A percentile compares a stretch with the other conserved stretches of the same genome.
phyloP scores from a whole-genome alignment of 192 early-diverging fungal genomes.

The Jimgerdemannia lactiflua region DNA sequence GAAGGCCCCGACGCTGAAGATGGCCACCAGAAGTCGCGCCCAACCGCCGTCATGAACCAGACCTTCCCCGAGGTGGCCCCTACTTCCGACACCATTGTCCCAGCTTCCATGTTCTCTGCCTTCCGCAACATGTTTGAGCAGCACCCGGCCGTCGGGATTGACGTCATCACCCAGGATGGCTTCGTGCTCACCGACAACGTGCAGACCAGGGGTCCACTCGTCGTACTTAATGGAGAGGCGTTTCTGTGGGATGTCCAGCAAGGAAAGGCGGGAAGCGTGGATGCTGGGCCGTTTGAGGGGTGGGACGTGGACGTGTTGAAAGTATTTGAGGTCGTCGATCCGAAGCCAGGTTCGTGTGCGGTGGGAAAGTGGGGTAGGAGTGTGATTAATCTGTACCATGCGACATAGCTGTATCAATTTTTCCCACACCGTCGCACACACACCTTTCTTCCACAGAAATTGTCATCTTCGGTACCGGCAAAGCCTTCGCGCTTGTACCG shows the following conservation, averaged over 20 bases:
- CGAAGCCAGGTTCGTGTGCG: slow-evolving; percentile 48
- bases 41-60: slow-evolving; percentile 15
- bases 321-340: slow-evolving; percentile 51
- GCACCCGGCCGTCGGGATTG: slow-evolving; percentile 36
- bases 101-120: slow-evolving; percentile 21
- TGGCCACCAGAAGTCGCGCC: slow-evolving; percentile 9
- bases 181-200: slow-evolving; percentile 50
- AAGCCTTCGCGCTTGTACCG: slow-evolving; percentile 47
- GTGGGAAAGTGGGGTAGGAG: too few relatives aligned
- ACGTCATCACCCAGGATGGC: slow-evolving; percentile 47
- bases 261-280: slow-evolving; percentile 6
- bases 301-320: slow-evolving; percentile 47
- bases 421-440: too few relatives aligned
- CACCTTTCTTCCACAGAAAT: slow-evolving; percentile 34
- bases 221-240: slow-evolving; percentile 48
- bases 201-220: slow-evolving; percentile 40
- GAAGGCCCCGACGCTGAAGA: neutral
- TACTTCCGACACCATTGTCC: slow-evolving; percentile 18
- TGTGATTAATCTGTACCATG: too few relatives aligned
- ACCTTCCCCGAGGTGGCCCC: slow-evolving; percentile 11
- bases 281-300: slow-evolving; percentile 19
- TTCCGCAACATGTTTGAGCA: slow-evolving; percentile 60
- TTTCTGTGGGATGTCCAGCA: slow-evolving; percentile 55
- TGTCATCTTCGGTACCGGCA: slow-evolving; percentile 56
- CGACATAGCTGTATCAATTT: too few relatives aligned